These are phyloP conservation scores for Populus tomentosa DNA, from an alignment of 441 rosid genomes.

Conservation along the genomic window DNA sequence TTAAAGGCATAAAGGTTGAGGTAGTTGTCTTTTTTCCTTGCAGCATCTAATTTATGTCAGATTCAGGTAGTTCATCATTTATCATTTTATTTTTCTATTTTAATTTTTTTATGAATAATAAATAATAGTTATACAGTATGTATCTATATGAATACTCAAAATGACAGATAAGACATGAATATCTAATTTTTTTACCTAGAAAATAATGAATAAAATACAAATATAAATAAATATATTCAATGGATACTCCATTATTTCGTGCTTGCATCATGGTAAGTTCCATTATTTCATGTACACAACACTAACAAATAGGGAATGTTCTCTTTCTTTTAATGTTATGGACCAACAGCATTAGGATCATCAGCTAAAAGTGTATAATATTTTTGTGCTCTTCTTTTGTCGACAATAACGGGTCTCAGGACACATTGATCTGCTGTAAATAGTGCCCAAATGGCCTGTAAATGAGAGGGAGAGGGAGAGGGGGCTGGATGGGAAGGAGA, in stretches of 20 bases:
- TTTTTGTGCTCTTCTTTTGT: background rate
- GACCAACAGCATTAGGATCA: background rate
- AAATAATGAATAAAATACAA: too few relatives aligned
- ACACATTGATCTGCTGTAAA: background rate
- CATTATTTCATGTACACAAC: background rate
- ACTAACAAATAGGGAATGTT: background rate
- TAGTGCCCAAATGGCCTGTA: background rate
- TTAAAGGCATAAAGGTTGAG: background rate
- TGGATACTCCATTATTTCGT: background rate
- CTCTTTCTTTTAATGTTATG: background rate
- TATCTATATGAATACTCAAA: too few relatives aligned
- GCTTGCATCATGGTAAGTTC: background rate
- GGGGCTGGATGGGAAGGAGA: constrained; percentile 5
- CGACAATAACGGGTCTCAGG: background rate
- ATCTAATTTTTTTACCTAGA: too few relatives aligned
- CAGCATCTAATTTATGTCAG: background rate
- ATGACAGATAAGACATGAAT: too few relatives aligned
- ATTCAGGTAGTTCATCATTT: too few relatives aligned
- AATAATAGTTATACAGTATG: too few relatives aligned
- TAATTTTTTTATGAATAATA: too few relatives aligned
- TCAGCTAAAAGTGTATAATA: too few relatives aligned
- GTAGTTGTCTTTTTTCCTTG: background rate
- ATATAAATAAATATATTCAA: background rate
- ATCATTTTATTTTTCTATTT: too few relatives aligned
- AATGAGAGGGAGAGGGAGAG: background rate